phyloP scores from a whole-genome alignment of 164 flowering plant species.

The Taxillus chinensis region DNA sequence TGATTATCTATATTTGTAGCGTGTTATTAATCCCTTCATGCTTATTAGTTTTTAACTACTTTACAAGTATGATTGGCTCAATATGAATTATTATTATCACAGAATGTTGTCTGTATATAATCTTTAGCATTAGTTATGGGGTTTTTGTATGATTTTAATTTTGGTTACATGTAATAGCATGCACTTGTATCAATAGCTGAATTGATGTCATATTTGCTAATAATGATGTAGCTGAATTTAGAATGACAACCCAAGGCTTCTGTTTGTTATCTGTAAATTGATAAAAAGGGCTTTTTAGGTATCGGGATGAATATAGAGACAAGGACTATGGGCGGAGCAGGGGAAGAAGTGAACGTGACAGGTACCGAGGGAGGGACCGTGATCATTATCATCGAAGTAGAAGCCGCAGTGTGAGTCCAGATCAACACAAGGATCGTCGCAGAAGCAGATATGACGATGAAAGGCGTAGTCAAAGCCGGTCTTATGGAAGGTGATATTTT shows the following conservation, averaged over 20 bases:
- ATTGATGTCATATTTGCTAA: too few relatives aligned
- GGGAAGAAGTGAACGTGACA: constrained; percentile 67
- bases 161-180: too few relatives aligned
- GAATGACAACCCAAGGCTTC: not conserved
- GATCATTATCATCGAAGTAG: constrained; percentile 57
- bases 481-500: constrained; percentile 41
- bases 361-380: constrained; percentile 54
- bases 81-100: too few relatives aligned
- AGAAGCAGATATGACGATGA: constrained; percentile 60
- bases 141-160: too few relatives aligned
- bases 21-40: too few relatives aligned
- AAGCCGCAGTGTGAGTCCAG: constrained; percentile 76
- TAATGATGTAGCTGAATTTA: not conserved
- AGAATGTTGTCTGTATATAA: too few relatives aligned
- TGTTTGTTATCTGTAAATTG: not conserved
- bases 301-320: constrained; percentile 31
- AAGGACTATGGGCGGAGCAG: constrained; percentile 51
- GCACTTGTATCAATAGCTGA: too few relatives aligned
- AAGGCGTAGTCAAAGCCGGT: constrained; percentile 45
- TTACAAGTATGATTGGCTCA: too few relatives aligned
- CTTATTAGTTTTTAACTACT: too few relatives aligned
- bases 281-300: constrained; percentile 12
- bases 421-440: constrained; percentile 40
- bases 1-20: too few relatives aligned
- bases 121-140: too few relatives aligned